phyloP scores from a whole-genome alignment of 2,329 filamentous ascomycete genomes.

The Sarocladiaceae sp. region DNA sequence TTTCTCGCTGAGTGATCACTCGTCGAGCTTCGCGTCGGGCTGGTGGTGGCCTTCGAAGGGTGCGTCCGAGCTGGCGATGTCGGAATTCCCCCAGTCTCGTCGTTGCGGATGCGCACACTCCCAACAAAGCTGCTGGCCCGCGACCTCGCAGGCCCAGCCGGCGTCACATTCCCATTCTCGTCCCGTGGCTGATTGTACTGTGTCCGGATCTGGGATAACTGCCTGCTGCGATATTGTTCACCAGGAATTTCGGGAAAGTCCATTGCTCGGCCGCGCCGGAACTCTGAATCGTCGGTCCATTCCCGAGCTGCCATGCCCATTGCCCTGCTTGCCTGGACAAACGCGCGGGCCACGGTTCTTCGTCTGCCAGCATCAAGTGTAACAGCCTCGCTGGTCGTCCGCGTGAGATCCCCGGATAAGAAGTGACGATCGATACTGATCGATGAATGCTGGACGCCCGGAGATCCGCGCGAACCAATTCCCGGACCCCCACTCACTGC shows the following conservation, averaged over 20 bases:
- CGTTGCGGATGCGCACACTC: not conserved
- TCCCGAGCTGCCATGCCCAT: not conserved
- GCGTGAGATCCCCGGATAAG: not conserved
- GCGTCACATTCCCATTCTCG: slow-evolving; percentile 3
- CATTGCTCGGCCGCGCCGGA: not conserved
- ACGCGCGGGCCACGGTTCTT: not conserved
- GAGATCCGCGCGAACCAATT: not conserved
- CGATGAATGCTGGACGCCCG: not conserved
- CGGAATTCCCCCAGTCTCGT: too few species aligned
- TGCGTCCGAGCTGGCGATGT: not conserved
- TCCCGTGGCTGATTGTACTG: slow-evolving; percentile 5
- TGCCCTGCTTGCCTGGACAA: not conserved
- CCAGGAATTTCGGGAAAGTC: not conserved
- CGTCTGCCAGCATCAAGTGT: not conserved
- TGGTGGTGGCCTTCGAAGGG: not conserved
- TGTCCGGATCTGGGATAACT: not conserved
- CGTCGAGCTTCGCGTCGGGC: not conserved
- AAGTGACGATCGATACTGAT: not conserved
- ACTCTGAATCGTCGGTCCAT: slow-evolving; percentile 1
- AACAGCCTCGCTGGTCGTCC: not conserved
- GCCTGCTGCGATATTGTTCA: not conserved
- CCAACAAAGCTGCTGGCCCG: not conserved
- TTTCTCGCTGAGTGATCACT: not conserved
- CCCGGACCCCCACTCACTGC: not conserved
- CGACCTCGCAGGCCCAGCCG: not conserved